These are phyloP conservation scores for Phoenix dactylifera DNA, from an alignment of 176 grass and related monocot species.

Conservation along the genomic window DNA sequence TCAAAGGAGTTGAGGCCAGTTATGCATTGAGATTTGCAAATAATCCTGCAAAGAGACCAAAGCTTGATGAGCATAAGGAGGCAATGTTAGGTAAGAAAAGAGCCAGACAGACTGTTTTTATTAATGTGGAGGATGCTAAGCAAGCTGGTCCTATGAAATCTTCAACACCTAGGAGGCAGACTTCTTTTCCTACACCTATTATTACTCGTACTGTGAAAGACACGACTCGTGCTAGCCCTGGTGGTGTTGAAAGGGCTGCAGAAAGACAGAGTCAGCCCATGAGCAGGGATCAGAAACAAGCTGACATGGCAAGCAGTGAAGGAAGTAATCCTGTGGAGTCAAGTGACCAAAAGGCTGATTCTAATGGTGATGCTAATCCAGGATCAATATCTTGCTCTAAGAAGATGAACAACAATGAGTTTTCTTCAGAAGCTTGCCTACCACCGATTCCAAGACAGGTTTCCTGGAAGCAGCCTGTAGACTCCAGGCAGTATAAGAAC, in stretches of 20 bases:
- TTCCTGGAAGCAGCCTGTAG: constrained; percentile 48
- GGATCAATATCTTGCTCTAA: constrained; percentile 30
- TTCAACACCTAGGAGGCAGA: constrained; percentile 70
- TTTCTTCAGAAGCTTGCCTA: constrained; percentile 31
- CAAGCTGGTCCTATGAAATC: constrained; percentile 84
- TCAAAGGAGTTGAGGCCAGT: constrained; percentile 81
- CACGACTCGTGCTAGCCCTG: constrained; percentile 33
- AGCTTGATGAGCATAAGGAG: constrained; percentile 79
- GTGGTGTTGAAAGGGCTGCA: constrained; percentile 32
- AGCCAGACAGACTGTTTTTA: constrained; percentile 80
- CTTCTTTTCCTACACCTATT: constrained; percentile 80
- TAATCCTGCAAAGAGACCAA: constrained; percentile 77
- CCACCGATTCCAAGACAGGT: constrained; percentile 36
- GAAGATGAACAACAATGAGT: constrained; percentile 48
- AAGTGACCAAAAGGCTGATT: constrained; percentile 51
- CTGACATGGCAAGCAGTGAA: constrained; percentile 42
- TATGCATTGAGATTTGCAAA: constrained; percentile 74
- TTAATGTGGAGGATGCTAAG: constrained; percentile 93
- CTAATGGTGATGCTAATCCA: constrained; percentile 57
- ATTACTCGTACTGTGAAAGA: constrained; percentile 81
- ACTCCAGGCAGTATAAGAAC: constrained; percentile 59
- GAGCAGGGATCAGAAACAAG: constrained; percentile 55
- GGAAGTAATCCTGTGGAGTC: constrained; percentile 41
- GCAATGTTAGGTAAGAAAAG: constrained; percentile 96
- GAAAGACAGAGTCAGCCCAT: constrained; percentile 44